phyloP scores from a whole-genome alignment of 805 yeast genomes.

The Schwanniomyces polymorphus region DNA sequence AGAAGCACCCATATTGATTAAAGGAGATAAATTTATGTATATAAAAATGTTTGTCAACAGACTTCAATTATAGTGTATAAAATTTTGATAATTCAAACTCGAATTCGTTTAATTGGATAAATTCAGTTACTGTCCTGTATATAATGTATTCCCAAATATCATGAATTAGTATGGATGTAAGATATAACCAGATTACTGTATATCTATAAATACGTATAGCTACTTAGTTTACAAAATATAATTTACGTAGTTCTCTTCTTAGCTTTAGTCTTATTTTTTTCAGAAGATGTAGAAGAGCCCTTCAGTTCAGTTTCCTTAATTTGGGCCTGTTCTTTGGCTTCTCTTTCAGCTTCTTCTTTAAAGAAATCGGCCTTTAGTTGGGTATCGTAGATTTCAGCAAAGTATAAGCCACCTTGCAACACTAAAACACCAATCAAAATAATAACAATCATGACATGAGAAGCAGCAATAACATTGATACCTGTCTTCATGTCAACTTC shows the following conservation, averaged over 20 bases:
- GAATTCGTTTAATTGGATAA: slow-evolving; percentile 9
- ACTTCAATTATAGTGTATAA: not conserved
- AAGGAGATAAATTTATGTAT: not conserved
- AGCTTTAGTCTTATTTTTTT: slow-evolving; percentile 11
- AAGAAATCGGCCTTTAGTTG: slow-evolving; percentile 32
- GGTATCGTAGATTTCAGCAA: slow-evolving; percentile 65
- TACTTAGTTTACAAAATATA: not conserved
- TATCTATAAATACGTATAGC: not conserved
- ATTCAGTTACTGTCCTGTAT: not conserved
- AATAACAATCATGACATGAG: slow-evolving; percentile 72
- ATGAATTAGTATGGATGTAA: not conserved
- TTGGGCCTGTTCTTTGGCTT: slow-evolving; percentile 11
- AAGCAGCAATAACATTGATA: slow-evolving; percentile 87
- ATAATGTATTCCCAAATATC: slow-evolving; percentile 1
- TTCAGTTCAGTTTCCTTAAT: slow-evolving; percentile 4
- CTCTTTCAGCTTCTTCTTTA: slow-evolving; percentile 23
- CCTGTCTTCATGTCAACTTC: slow-evolving; percentile 88
- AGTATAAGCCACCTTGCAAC: slow-evolving; percentile 86
- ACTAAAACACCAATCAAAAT: slow-evolving; percentile 76
- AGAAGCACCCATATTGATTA: slow-evolving; percentile 16
- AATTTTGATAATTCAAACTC: slow-evolving; percentile 5
- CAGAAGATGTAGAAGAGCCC: slow-evolving; percentile 8
- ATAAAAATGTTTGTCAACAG: not conserved
- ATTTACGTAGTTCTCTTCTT: slow-evolving; percentile 9
- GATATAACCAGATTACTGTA: no score